Conservation (phyloP, 208 protist genomes). For the Wallacemonas sp. region DNA sequence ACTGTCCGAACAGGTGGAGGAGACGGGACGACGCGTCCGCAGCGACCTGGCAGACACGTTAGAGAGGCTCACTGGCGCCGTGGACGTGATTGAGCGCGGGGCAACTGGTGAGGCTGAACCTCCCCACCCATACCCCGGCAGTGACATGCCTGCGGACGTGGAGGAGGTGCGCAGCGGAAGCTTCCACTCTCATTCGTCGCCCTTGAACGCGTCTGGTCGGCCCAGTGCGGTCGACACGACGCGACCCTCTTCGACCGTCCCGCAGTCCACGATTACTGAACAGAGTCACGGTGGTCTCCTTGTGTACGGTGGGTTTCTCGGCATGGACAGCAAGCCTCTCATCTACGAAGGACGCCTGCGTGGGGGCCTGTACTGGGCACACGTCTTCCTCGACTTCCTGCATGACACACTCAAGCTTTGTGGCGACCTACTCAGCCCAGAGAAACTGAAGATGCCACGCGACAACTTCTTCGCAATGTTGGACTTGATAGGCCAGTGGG, state of each 20-base stretch:
- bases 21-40: conserved; percentile 16
- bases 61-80: neutral
- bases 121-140: neutral
- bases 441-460: conserved; percentile 14
- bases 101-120: no score
- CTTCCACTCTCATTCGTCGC: neutral
- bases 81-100: neutral
- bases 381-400: conserved; percentile 37
- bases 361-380: conserved; percentile 49
- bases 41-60: conserved; percentile 8
- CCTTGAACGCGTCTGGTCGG: no score
- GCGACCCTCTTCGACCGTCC: no score
- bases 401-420: conserved; percentile 34
- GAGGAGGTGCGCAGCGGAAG: neutral
- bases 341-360: conserved; percentile 22
- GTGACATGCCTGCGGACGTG: neutral
- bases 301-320: conserved; percentile 38
- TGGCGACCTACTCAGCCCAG: conserved; percentile 27
- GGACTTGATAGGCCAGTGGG: conserved; percentile 45
- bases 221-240: no score
- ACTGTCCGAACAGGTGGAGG: neutral
- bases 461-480: conserved; percentile 50
- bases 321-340: conserved; percentile 22
- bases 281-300: no score
- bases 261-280: no score